A percentile compares a stretch with the other conserved stretches of the same genome.
Evolutionary conservation across 2,329 filamentous ascomycete species (phyloP).

Genomic region (Trichoderma simmonsii): DNA sequence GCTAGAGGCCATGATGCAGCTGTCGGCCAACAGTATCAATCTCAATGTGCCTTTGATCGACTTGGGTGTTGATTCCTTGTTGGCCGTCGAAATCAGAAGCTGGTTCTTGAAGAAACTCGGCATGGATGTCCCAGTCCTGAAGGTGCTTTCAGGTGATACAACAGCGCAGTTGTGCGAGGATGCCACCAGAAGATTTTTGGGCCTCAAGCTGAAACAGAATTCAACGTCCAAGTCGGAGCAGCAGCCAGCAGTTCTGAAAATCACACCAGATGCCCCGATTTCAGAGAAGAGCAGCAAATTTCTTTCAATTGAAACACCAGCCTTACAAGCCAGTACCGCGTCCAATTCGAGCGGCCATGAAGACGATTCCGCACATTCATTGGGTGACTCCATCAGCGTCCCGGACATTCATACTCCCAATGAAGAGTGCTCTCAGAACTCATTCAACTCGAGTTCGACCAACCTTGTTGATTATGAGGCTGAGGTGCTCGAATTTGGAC

Average conservation of each 20-base stretch:
- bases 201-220: neutral
- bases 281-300: neutral
- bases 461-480: neutral
- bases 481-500: neutral
- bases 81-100: neutral
- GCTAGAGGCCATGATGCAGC: neutral
- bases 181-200: neutral
- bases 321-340: neutral
- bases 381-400: neutral
- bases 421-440: neutral
- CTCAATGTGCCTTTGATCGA: neutral
- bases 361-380: neutral
- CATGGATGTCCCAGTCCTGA: neutral
- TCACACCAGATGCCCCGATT: neutral
- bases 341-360: neutral
- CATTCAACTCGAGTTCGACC: neutral
- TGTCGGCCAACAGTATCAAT: neutral
- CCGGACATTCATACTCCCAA: neutral
- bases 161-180: neutral
- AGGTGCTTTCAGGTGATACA: neutral
- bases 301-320: neutral
- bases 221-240: neutral
- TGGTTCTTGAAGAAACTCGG: neutral
- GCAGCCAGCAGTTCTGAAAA: neutral
- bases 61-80: neutral